These are phyloP conservation scores for Beta macrorhiza DNA, from an alignment of 179 eudicot species.

Conservation along the genomic window DNA sequence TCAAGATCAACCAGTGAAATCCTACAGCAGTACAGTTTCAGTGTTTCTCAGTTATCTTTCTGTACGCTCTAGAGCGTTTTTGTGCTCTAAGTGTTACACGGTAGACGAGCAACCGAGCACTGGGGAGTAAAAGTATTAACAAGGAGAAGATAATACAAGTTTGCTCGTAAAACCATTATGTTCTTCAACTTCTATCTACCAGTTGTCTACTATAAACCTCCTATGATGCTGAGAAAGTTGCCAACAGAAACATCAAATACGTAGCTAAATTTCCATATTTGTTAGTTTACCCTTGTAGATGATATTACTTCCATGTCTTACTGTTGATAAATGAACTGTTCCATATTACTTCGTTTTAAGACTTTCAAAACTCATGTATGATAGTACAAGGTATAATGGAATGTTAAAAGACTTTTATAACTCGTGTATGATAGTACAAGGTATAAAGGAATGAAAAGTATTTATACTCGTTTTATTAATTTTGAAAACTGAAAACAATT, in stretches of 20 bases:
- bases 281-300: too few relatives aligned
- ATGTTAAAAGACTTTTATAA: too few relatives aligned
- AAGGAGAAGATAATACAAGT: background rate
- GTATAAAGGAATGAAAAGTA: too few relatives aligned
- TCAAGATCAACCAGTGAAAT: background rate
- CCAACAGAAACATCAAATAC: background rate
- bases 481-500: too few relatives aligned
- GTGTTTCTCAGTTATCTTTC: background rate
- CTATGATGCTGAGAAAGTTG: background rate
- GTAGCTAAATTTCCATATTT: background rate
- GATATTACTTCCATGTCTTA: background rate
- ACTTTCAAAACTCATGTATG: too few relatives aligned
- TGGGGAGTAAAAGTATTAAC: background rate
- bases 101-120: background rate
- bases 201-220: too few relatives aligned
- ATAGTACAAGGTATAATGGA: too few relatives aligned
- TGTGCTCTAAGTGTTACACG: background rate
- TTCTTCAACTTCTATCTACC: too few relatives aligned
- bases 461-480: too few relatives aligned
- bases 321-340: background rate
- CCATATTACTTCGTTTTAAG: too few relatives aligned
- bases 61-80: background rate
- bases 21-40: background rate
- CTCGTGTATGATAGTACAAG: too few relatives aligned
- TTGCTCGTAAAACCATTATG: background rate